phyloP scores from a whole-genome alignment of 177 flowering plant genomes.

The Vitis hybrid region DNA sequence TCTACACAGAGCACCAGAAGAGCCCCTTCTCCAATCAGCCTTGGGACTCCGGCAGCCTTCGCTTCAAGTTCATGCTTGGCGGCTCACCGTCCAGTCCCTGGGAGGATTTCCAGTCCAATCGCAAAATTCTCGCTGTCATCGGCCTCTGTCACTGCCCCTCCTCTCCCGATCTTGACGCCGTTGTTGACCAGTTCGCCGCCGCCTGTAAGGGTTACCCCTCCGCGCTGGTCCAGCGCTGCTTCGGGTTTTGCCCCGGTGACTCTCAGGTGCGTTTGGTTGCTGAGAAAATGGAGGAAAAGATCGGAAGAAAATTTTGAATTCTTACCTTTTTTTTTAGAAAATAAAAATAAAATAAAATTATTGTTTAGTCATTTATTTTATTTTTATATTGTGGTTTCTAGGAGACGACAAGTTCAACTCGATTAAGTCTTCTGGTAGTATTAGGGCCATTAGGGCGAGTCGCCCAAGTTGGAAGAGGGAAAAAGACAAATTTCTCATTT shows the following conservation, averaged over 20 bases:
- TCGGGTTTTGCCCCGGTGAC: conserved; percentile 86
- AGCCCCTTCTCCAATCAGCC: conserved; percentile 91
- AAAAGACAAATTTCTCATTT: no score
- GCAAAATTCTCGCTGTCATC: conserved; percentile 83
- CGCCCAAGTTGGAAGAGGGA: no score
- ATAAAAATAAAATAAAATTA: background rate
- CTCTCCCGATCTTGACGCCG: conserved; percentile 71
- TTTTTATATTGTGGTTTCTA: no score
- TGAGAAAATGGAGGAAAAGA: no score
- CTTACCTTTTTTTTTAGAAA: background rate
- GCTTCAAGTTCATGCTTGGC: conserved; percentile 87
- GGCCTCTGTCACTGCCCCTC: conserved; percentile 91
- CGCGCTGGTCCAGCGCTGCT: conserved; percentile 77
- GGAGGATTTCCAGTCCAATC: conserved; percentile 95
- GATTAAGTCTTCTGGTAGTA: no score
- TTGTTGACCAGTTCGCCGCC: conserved; percentile 45
- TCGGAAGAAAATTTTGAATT: no score
- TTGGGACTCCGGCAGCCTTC: conserved; percentile 81
- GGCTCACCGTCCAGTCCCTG: conserved; percentile 83
- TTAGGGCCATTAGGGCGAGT: no score
- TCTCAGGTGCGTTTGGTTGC: conserved; percentile 53
- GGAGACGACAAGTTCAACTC: no score
- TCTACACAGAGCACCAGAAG: conserved; percentile 98
- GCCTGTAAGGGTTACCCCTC: conserved; percentile 64
- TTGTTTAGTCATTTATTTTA: no score